Evolutionary conservation across 495 filamentous ascomycete species (phyloP), one percentile per base, ranked within the genome.

Genomic region (Extremus antarcticus): DNA sequence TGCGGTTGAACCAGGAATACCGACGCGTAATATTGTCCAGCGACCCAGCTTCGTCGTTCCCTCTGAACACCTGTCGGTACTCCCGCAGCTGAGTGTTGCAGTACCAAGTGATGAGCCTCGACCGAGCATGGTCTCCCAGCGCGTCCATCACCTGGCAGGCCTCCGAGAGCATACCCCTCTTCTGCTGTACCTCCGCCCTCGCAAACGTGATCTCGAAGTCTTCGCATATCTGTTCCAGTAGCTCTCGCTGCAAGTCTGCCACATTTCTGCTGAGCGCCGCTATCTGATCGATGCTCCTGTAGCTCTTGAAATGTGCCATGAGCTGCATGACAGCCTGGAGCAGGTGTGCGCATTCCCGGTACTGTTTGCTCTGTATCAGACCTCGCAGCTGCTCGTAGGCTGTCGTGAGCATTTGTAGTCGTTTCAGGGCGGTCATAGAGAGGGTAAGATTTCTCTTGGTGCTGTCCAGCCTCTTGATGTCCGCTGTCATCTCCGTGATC

Each of bases 251-350:
- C 51, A 98, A 77, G 59, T 98, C 92, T 21, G 89, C 86, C 35
- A 98, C 92, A 64, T 94, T 95, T 43, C 88, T 81, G 63, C 87
- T 90, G 32, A 98, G 79, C 2, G 88, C 87, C 17, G 92, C 92
- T 60, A 99, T 97, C 74, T 99, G 92, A 66, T 96, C 90, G 41
- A 99, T 96, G 54, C 88, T 94, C 54, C 94, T 79, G 67, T 97
- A 97, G 65, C 88, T 92, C 69, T 95, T 94, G 79, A 99, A 99
- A 72, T 99, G 89, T 54, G 86, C 86, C 89, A 96, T 95, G 25
- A 99, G 82, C 78, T 99, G 92, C 56, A 97, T 81, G 39, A 99
- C 92, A 3, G 94, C 92, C 68, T 95, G 88, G 51, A 99, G 79
- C 50, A 99, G 75, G 64, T 92, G 89, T 35, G 94, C 88, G 66